Evolutionary conservation across 192 early-diverging fungal genomes (phyloP).

Genomic region (Backusella australiensis): DNA sequence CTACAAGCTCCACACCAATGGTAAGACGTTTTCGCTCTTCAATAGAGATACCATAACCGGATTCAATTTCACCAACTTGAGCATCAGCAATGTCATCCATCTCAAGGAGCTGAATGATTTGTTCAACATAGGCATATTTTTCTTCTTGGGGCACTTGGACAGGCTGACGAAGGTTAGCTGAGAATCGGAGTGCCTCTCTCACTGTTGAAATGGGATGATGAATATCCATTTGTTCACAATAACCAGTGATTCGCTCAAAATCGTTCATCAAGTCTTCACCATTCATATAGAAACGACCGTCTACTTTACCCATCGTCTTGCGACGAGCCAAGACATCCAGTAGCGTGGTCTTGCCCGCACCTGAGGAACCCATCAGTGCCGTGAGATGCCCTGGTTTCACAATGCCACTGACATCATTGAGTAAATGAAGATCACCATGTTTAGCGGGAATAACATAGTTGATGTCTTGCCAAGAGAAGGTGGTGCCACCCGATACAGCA

Average conservation of each 20-base stretch:
- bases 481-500: constrained; percentile 40
- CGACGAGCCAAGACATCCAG: constrained; percentile 71
- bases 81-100: constrained; percentile 69
- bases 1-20: constrained; percentile 80
- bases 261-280: constrained; percentile 47
- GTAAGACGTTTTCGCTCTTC: constrained; percentile 86
- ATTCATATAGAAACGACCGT: constrained; percentile 70
- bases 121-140: constrained; percentile 69
- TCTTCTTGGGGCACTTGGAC: constrained; percentile 56
- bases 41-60: constrained; percentile 74
- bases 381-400: constrained; percentile 52
- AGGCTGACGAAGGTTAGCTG: constrained; percentile 72
- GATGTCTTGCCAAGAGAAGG: constrained; percentile 63
- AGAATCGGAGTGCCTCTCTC: constrained; percentile 71
- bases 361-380: constrained; percentile 74
- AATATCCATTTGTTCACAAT: constrained; percentile 83
- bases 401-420: constrained; percentile 56
- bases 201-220: constrained; percentile 71
- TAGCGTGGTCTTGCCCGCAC: constrained; percentile 75
- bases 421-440: constrained; percentile 50
- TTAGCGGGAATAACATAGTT: constrained; percentile 48
- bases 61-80: constrained; percentile 66
- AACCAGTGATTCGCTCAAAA: constrained; percentile 70
- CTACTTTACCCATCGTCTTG: constrained; percentile 66
- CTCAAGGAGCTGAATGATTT: constrained; percentile 71